Evolutionary conservation across 345 rosid genomes (phyloP), one percentile per base, ranked within the genome.

Genomic region (Litchi chinensis): DNA sequence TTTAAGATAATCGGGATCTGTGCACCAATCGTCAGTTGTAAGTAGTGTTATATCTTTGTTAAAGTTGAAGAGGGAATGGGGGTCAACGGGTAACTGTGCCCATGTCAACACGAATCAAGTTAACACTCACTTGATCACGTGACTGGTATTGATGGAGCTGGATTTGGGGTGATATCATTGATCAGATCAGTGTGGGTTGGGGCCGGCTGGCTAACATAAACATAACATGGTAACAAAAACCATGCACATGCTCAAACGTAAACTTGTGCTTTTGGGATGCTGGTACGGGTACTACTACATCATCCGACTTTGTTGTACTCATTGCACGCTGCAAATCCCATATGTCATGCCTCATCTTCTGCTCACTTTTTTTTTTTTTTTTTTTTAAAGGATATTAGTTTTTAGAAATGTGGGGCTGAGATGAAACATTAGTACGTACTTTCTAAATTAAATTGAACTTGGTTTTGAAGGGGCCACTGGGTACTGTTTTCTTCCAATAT

Each of bases 21-120:
- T 70, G 89, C 90, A 6, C 86, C 85, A 85, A 90, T 90, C 91
- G 86, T 90, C 85, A 88, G 52, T 0, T 71, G 77, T 73, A 59
- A 81, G 43, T 65, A 7, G 54, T 48, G 60, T 22, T 74, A 16
- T 32, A 32, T 32, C 63, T 19, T 13, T n/a, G 22, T 78, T 66
- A 26, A 64, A 65, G 21, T 26, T 3, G 3, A 0, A 1, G 11
- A 5, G 19, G 19, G 81, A 68, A 0, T 1, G 11, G 6, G 37
- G 24, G 82, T 77, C 80, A 83, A 74, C 74, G 22, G 0, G 59
- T 60, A 37, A 56, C 67, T 64, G 77, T 50, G 44, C 12, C 52
- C 18, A 69, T 78, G 84, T 83, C 85, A 82, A 86, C 85, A 10
- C 3, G 16, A 54, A 54, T 10, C 8, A 46, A 24, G 65, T 43